Percentiles rank a stretch among this genome's conserved stretches.
phyloP scores from a whole-genome alignment of 108 stramenopile species.

The Epithemia pelagica region DNA sequence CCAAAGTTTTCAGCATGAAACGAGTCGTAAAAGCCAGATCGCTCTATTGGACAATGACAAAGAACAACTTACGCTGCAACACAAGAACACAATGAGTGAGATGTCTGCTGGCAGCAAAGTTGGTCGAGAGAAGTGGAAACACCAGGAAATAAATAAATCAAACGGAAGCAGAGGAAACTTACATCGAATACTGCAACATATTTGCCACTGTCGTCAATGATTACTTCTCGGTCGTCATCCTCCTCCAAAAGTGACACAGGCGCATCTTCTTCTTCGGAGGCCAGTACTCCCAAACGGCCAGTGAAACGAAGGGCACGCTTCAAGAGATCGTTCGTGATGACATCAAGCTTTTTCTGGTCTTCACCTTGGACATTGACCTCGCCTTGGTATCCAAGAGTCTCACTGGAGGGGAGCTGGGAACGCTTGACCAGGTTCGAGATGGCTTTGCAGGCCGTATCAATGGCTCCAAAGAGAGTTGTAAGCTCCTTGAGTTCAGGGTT shows the following conservation, averaged over 20 bases:
- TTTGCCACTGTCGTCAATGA: constrained; percentile 50
- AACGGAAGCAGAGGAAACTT: not conserved
- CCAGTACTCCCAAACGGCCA: constrained; percentile 68
- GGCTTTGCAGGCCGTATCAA: constrained; percentile 81
- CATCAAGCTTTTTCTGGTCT: constrained; percentile 90
- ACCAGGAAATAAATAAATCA: too few species aligned
- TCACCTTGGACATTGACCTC: constrained; percentile 81
- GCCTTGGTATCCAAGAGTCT: constrained; percentile 66
- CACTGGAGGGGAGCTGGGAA: constrained; percentile 54
- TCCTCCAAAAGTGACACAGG: constrained; percentile 38
- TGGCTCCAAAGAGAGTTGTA: constrained; percentile 63
- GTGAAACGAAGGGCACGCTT: constrained; percentile 90
- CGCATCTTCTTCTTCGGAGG: constrained; percentile 75
- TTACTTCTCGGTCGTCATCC: not conserved
- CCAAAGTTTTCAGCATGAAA: too few species aligned
- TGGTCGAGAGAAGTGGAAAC: too few species aligned
- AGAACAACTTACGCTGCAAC: constrained; percentile 1
- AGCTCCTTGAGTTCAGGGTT: constrained; percentile 65
- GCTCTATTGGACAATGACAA: too few species aligned
- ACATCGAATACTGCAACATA: constrained; percentile 90
- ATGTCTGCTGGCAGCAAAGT: too few species aligned
- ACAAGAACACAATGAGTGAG: too few species aligned
- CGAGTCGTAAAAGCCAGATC: too few species aligned
- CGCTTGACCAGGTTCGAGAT: constrained; percentile 57
- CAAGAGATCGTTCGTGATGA: constrained; percentile 92